Percentiles rank a stretch among this genome's conserved stretches.
phyloP scores from a whole-genome alignment of 2,329 filamentous ascomycete genomes.

The Chaetomiaceae sp. region DNA sequence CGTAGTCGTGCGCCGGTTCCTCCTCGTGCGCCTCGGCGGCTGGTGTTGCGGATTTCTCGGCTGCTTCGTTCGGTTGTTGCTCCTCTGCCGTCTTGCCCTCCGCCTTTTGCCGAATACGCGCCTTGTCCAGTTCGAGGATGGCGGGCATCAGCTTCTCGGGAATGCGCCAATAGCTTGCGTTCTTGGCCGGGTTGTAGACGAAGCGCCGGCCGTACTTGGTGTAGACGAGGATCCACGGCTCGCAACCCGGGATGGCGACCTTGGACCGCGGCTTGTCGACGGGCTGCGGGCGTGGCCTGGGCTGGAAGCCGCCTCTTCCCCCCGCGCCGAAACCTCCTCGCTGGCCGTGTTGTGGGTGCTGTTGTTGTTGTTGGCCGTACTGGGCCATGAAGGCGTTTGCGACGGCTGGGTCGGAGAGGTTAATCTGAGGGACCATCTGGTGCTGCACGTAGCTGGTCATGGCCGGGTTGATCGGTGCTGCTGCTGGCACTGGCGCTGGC shows the following conservation, averaged over 20 bases:
- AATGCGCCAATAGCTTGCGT: conserved; percentile 92
- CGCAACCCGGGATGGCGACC: conserved; percentile 71
- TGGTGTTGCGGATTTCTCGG: conserved; percentile 18
- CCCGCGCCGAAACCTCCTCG: conserved; percentile 41
- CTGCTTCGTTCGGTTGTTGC: conserved; percentile 29
- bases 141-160: conserved; percentile 80
- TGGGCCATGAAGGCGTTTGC: conserved; percentile 60
- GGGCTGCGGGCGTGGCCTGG: conserved; percentile 62
- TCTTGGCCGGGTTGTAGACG: conserved; percentile 80
- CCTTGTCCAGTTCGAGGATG: conserved; percentile 68
- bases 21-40: conserved; percentile 31
- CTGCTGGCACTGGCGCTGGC: neutral
- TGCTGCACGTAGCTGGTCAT: conserved; percentile 40
- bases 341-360: conserved; percentile 28
- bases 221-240: conserved; percentile 88
- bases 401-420: conserved; percentile 50
- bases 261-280: conserved; percentile 78
- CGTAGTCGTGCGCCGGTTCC: conserved; percentile 38
- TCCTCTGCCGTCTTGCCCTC: conserved; percentile 24
- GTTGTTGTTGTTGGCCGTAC: conserved; percentile 31
- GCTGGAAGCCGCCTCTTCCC: conserved; percentile 51
- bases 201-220: conserved; percentile 88
- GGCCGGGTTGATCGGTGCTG: conserved; percentile 9
- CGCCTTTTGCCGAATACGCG: conserved; percentile 59
- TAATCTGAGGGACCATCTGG: conserved; percentile 35